Conservation (phyloP, 2,329 filamentous ascomycete species). For the Aspergillus pseudoterreus region DNA sequence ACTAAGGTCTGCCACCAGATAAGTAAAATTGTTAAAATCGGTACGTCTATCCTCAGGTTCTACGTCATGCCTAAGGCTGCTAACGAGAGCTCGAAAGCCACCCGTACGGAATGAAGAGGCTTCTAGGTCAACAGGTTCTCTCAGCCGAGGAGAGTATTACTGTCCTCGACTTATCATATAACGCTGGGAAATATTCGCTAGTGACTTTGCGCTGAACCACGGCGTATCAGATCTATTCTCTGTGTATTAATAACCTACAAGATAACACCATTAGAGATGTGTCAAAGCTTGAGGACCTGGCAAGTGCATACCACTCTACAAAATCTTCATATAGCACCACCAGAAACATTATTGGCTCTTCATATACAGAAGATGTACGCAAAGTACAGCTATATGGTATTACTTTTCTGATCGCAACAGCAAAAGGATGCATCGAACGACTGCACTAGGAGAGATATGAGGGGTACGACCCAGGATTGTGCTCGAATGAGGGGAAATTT, state of each 20-base stretch:
- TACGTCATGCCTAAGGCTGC: background rate
- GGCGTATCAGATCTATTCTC: no score
- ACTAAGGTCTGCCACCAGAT: background rate
- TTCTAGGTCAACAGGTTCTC: no score
- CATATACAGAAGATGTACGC: background rate
- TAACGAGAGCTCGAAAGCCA: constrained; percentile 37
- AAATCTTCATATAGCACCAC: background rate
- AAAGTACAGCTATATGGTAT: background rate
- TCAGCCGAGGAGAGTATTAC: no score
- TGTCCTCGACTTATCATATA: no score
- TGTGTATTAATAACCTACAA: no score
- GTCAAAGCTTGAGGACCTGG: background rate
- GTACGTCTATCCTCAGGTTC: background rate
- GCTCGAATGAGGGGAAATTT: background rate
- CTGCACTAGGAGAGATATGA: background rate
- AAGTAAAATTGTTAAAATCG: constrained; percentile 35
- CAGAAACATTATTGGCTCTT: background rate
- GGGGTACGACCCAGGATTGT: background rate
- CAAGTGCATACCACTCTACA: background rate
- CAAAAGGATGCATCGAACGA: background rate
- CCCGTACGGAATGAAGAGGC: constrained; percentile 41
- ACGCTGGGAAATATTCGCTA: no score
- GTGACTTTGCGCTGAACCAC: no score
- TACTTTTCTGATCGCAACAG: background rate
- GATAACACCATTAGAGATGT: background rate